These are phyloP conservation scores for Cornus kousa DNA, from an alignment of 148 eudicot species.

Conservation along the genomic window DNA sequence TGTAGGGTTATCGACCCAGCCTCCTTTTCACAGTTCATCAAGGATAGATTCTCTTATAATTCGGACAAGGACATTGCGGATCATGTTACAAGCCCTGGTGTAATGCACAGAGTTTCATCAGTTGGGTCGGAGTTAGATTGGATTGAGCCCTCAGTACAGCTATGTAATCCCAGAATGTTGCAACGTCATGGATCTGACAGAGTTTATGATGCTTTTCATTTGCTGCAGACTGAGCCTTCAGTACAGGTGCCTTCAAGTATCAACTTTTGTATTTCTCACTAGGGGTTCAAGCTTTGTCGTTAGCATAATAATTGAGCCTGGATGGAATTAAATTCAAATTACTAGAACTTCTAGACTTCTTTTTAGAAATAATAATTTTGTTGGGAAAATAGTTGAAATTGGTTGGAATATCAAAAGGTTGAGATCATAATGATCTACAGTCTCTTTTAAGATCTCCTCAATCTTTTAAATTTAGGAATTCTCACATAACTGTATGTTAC, in stretches of 20 bases:
- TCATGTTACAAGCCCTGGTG: conserved; percentile 18
- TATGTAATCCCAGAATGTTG: conserved; percentile 31
- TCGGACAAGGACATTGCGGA: conserved; percentile 25
- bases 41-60: conserved; percentile 19
- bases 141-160: conserved; percentile 66
- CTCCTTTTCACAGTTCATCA: conserved; percentile 16
- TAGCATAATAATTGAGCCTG: background rate
- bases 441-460: no score
- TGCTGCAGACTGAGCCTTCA: conserved; percentile 60
- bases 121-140: conserved; percentile 53
- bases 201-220: conserved; percentile 66
- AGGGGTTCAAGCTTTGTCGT: background rate
- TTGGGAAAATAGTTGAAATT: no score
- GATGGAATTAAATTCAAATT: background rate
- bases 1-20: conserved; percentile 47
- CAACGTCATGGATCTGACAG: conserved; percentile 36
- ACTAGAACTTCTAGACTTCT: no score
- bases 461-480: no score
- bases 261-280: background rate
- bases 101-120: conserved; percentile 32
- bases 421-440: no score
- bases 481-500: no score
- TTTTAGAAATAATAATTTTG: no score
- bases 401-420: no score
- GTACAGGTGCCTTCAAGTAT: conserved; percentile 49